Base-by-base conservation (phyloP, 2,329 filamentous ascomycete genomes). In the Ascochyta viciae-villosae region DNA sequence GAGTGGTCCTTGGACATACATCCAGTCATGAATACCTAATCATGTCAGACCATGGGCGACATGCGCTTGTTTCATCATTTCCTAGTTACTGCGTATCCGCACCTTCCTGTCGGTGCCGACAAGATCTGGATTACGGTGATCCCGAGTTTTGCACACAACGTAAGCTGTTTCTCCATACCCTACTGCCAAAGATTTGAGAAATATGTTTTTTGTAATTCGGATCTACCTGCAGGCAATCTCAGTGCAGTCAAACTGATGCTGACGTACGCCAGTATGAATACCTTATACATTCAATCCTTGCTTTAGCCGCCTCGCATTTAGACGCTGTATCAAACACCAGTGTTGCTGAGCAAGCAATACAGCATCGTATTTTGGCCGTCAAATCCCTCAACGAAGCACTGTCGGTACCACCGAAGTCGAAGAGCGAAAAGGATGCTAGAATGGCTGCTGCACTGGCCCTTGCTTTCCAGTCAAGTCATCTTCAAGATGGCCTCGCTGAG, bases 31-130 rank as follows among this genome's bases (percentile, higher is more conserved):
- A 49, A 46, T 29, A 45, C 24, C 64, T 70, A 51, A 72, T 57
- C 10, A 24, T 38, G 23, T 40, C 42, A 74, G 70, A 68, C 68
- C 0, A 72, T 73, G 68, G 82, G 85, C 45, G 87, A 89, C 64
- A 88, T 89, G 86, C 83, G 86, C 34, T 83, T 89, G 69, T 89
- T 89, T 63, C 87, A 89, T 68, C 85, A 89, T 70, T 89, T 89
- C 62, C 74, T 89, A 15, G 75, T 83, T 26, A 78, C 81, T 33
- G 87, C 85, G 61, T 86, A 85, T 65, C 88, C 87, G 2, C 83
- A 87, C 70, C 80, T 89, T 23, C 87, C 88, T 0, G 74, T 89
- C 16, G 87, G 85, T 37, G 86, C 87, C 58, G 86, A 90, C 60
- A 78, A 82, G 7, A 79, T 89, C 13, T 91, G 88, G 88, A 84